Evolutionary conservation across 2,329 filamentous ascomycete genomes (phyloP).

Genomic region (Exophiala alcalophila): DNA sequence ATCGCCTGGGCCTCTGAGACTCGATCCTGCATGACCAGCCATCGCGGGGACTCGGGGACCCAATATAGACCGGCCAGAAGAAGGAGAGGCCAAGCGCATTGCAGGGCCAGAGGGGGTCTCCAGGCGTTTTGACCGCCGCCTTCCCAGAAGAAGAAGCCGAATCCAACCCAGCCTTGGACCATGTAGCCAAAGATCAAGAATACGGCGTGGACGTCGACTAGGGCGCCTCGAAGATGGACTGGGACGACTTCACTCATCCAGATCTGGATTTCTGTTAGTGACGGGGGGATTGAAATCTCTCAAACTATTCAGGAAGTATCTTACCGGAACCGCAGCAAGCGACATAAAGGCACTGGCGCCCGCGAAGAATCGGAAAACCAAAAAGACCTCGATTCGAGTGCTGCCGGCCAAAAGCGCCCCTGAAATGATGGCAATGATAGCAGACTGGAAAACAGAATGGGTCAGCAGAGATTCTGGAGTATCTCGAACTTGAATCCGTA

Average conservation of each 20-base stretch:
- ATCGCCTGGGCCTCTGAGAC: slow-evolving; percentile 26
- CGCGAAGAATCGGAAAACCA: slow-evolving; percentile 14
- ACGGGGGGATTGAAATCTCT: too few relatives aligned
- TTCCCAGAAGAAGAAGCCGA: slow-evolving; percentile 7
- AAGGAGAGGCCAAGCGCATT: slow-evolving; percentile 12
- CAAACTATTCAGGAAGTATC: too few relatives aligned
- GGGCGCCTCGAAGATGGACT: slow-evolving; percentile 9
- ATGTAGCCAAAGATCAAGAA: slow-evolving; percentile 8
- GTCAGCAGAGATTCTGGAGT: not conserved
- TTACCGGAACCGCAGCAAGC: slow-evolving; percentile 11
- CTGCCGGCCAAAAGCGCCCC: slow-evolving; percentile 16
- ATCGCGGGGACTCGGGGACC: slow-evolving; percentile 26
- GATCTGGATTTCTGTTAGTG: slow-evolving; percentile 1
- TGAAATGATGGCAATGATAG: slow-evolving; percentile 6
- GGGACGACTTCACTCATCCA: slow-evolving; percentile 14
- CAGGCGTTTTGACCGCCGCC: slow-evolving; percentile 2
- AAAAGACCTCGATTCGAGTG: slow-evolving; percentile 10
- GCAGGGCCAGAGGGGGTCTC: slow-evolving; percentile 7
- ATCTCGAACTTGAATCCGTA: not conserved
- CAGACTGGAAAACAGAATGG: not conserved
- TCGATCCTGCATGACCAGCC: slow-evolving; percentile 29
- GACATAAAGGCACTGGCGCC: slow-evolving; percentile 6
- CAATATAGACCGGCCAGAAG: slow-evolving; percentile 22
- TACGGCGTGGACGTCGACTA: slow-evolving; percentile 9
- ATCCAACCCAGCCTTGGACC: slow-evolving; percentile 8